A percentile compares a stretch with the other conserved stretches of the same genome.
Evolutionary conservation across 371 early-diverging fungal species (phyloP).

Genomic region (Mucor lusitanicus): DNA sequence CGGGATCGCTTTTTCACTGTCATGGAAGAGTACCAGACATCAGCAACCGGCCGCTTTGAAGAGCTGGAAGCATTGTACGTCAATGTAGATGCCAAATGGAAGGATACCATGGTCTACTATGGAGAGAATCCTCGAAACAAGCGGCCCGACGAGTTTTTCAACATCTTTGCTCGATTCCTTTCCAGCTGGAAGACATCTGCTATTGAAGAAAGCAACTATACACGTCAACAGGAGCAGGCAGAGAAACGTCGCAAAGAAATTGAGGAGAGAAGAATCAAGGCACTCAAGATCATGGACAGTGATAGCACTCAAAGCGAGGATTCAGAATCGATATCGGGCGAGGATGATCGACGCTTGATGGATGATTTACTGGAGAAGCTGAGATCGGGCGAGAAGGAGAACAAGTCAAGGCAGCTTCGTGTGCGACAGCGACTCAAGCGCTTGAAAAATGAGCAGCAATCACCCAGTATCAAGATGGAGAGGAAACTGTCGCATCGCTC

Average conservation of each 20-base stretch:
- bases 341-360: conserved; percentile 45
- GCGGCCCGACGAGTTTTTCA: conserved; percentile 87
- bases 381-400: conserved; percentile 35
- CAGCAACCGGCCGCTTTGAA: conserved; percentile 39
- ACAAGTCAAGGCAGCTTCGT: conserved; percentile 30
- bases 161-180: conserved; percentile 70
- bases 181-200: conserved; percentile 25
- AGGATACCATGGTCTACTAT: conserved; percentile 54
- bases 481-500: not conserved
- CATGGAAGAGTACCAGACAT: conserved; percentile 37
- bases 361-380: conserved; percentile 46
- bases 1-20: conserved; percentile 36
- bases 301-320: not conserved
- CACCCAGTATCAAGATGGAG: not conserved
- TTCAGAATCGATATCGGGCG: not conserved
- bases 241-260: conserved; percentile 25
- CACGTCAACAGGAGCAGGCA: conserved; percentile 30
- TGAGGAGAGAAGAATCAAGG: conserved; percentile 30
- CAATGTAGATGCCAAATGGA: conserved; percentile 51
- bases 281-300: conserved; percentile 1
- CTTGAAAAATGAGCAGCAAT: not conserved
- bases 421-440: conserved; percentile 12
- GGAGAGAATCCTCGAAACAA: conserved; percentile 79
- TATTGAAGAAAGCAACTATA: conserved; percentile 31
- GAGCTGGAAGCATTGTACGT: conserved; percentile 43